Evolutionary conservation across 169 alveolate genomes (phyloP).

Genomic region (Toxoplasma gondii): DNA sequence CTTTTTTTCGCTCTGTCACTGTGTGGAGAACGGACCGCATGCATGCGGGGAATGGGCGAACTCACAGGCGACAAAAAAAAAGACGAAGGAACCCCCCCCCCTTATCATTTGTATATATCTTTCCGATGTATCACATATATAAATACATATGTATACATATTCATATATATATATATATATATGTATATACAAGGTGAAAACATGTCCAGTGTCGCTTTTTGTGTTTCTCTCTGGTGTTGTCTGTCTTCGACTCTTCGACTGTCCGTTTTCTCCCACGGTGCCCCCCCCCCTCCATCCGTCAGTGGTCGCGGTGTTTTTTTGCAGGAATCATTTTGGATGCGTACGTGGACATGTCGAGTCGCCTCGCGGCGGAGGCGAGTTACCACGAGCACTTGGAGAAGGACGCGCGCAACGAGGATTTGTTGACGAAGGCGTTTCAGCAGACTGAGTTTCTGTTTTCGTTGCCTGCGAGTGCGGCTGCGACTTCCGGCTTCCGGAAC

Average conservation of each 20-base stretch:
- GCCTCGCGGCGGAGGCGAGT: slow-evolving; percentile 56
- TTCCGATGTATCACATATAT: no score
- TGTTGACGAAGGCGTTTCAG: slow-evolving; percentile 47
- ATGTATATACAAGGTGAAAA: no score
- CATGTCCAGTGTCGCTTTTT: neutral
- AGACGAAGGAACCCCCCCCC: no score
- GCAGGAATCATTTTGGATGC: slow-evolving; percentile 60
- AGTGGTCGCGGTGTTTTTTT: neutral
- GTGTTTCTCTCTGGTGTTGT: neutral
- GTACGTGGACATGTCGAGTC: slow-evolving; percentile 60
- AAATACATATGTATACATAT: no score
- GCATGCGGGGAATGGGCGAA: no score
- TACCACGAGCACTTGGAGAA: slow-evolving; percentile 55
- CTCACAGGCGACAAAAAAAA: no score
- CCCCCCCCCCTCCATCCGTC: no score
- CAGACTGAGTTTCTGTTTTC: slow-evolving; percentile 53
- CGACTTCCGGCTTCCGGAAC: neutral
- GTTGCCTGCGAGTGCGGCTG: slow-evolving; percentile 32
- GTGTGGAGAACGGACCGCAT: no score
- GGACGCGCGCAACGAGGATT: slow-evolving; percentile 51
- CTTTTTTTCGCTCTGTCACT: no score
- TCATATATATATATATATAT: no score
- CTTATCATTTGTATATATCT: no score
- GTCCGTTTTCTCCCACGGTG: neutral
- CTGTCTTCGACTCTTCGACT: neutral